Base-by-base conservation (phyloP, 805 yeast species). In the Helenozyma rhizophorensis region DNA sequence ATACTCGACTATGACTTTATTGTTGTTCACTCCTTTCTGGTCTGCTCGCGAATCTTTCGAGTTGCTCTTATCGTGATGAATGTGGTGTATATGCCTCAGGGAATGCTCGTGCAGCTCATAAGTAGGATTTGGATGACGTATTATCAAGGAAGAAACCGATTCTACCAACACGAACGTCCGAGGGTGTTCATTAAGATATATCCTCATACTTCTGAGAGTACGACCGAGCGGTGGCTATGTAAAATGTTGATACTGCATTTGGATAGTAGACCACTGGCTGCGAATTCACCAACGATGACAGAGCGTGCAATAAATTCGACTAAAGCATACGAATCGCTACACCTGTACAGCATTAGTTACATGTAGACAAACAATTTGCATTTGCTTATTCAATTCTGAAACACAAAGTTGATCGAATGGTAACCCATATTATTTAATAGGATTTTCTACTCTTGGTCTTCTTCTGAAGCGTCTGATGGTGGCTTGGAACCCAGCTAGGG, bases 161-260 rank as follows among this genome's bases (percentile, higher is more conserved):
- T 81, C 72, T 3, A 78, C 74, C 3, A 87, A 62, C 2, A 85
- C 81, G 36, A 85, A 64, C 9, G 89, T 72, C 34, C 96, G 65
- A 2, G 93, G 90, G 21, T 65, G 54, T 36, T 70, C 74, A 35
- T 82, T 76, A 33, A 83, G 66, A 54, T 68, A 78, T 9, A 84
- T 69, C 54, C 63, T 72, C 88, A 84, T 83, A 9, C 21, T 19
- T 15, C 3, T 8, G 7, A 6, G 14, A 24, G 16, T 9, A 12
- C 12, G 12, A 14, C 8, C 10, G 13, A 12, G 12, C 25, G n/a
- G n/a, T n/a, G n/a, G n/a, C n/a, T n/a, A n/a, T n/a, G n/a, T n/a
- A n/a, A n/a, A n/a, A n/a, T n/a, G n/a, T n/a, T n/a, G n/a, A n/a
- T n/a, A n/a, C n/a, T n/a, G n/a, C n/a, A n/a, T n/a, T n/a, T n/a